Evolutionary conservation across 352 stramenopile genomes (phyloP), one percentile per base, ranked within the genome.

Genomic region (Globisporangium cystogenes): DNA sequence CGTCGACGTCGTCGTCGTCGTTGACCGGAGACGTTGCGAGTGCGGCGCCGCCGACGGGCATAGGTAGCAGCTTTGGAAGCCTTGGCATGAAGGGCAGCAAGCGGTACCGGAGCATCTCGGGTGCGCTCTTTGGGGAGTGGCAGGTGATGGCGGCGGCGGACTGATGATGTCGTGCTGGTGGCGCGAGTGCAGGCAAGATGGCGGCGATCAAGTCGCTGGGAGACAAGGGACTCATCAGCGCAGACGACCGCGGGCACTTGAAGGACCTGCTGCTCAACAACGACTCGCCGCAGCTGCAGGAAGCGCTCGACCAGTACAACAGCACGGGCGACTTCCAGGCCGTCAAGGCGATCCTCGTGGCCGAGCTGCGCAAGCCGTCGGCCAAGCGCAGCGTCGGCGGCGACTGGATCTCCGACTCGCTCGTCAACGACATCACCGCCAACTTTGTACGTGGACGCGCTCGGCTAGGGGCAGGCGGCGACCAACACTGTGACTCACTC

Each of bases 191-290:
- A 49, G 63, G 81, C 33, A 91, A 91, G 48, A 91, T 91, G 81
- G 81, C 78, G 51, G 81, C 78, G 16, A 91, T 91, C 62, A 91
- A 91, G 59, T 81, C 76, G 50, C 55, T 91, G 3, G 68, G 76
- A 4, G 77, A 89, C 54, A 86, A 87, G 29, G 81, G 81, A 1
- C 40, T 91, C 18, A 91, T 91, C 44, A 82, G 66, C 21, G 75
- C 70, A 23, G 77, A 87, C 14, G 78, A 89, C 54, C 74, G 76
- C 15, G 78, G 76, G 0, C 74, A 88, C 41, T 27, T 91, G 43
- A 91, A 91, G 51, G 81, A 89, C 64, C 50, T 91, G 45, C 55
- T 91, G 58, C 65, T 91, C 14, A 89, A 91, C 65, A 86, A 82
- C 45, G 78, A 91, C 65, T 88, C 76, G 16, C 74, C 78, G 31